Base-by-base conservation (phyloP, 2,329 filamentous ascomycete species). In the Penicillium rolfsii region DNA sequence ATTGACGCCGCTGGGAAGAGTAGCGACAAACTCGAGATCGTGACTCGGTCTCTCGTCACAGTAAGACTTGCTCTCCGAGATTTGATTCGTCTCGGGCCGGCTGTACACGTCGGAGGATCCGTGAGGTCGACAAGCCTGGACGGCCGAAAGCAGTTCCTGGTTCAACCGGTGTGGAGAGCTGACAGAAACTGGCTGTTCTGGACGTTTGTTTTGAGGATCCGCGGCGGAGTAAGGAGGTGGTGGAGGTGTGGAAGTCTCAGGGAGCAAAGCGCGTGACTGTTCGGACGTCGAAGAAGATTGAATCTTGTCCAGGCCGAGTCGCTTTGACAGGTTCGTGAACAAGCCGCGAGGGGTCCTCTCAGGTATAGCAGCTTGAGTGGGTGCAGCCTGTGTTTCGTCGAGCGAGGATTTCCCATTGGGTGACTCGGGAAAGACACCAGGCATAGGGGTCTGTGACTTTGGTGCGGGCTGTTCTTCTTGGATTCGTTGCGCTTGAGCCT, bases 41-140 rank as follows among this genome's bases (percentile, higher is more conserved):
- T 93, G 87, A 0, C 86, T 87, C 1, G 90, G 87, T 26, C 82
- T 89, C 67, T 87, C 84, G 78, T 97, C 93, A 75, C 93, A 97
- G 78, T 97, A 97, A 0, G 90, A 90, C 41, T 89, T 86, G 67
- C 91, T 90, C 75, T 97, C 93, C 71, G 90, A 90, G 66, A 97
- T 88, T 54, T 88, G 80, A 63, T 87, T 88, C 38, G 90, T 89
- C 56, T 86, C 80, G 0, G 91, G 91, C 24, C 87, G 85, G 3
- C 86, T 87, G 77, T 91, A 94, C n/a, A 97, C 78, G 11, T 82
- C 80, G 16, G 86, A 84, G 1, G 91, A 91, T 64, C 91, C 89
- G 74, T 93, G 89, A 0, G 92, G 83, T 40, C 92, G 87, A 24
- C 91, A 91, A 7, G 91, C 87, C 67, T 89, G 85, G 72, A 97